These are phyloP conservation scores for Cylindrodendrum hubeiense DNA, from an alignment of 2,329 filamentous ascomycete species.

Conservation along the genomic window DNA sequence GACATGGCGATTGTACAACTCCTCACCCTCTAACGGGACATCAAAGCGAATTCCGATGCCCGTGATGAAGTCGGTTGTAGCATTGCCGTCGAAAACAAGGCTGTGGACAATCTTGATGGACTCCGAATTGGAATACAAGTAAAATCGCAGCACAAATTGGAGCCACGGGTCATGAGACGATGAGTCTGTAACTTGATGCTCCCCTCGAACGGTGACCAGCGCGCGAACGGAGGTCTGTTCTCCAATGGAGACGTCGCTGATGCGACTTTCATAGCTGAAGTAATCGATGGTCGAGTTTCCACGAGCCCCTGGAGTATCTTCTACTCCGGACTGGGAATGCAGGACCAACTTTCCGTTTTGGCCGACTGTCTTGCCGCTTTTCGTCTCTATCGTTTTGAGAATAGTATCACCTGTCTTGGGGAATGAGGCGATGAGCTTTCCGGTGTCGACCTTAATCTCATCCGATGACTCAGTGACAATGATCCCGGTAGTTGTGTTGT, in stretches of 20 bases:
- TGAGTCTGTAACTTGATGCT: conserved; percentile 49
- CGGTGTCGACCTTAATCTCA: conserved; percentile 57
- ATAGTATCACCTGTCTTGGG: conserved; percentile 56
- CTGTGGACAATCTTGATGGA: conserved; percentile 67
- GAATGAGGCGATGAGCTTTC: conserved; percentile 57
- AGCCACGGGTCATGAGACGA: conserved; percentile 59
- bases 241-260: conserved; percentile 64
- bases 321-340: conserved; percentile 62
- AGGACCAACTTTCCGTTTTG: conserved; percentile 64
- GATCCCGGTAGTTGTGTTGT: conserved; percentile 8
- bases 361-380: conserved; percentile 57
- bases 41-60: conserved; percentile 68
- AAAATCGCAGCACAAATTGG: conserved; percentile 65
- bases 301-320: conserved; percentile 43
- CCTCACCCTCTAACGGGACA: conserved; percentile 64
- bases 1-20: conserved; percentile 70
- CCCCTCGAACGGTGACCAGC: conserved; percentile 60
- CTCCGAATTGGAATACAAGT: conserved; percentile 69
- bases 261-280: conserved; percentile 61
- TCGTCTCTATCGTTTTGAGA: conserved; percentile 54
- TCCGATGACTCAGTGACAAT: conserved; percentile 38
- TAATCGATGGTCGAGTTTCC: conserved; percentile 51
- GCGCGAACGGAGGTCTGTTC: conserved; percentile 51
- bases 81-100: conserved; percentile 66
- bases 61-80: conserved; percentile 63